These are phyloP conservation scores for Herpotrichia juniperi DNA, from an alignment of 2,329 filamentous ascomycete species.

Conservation along the genomic window DNA sequence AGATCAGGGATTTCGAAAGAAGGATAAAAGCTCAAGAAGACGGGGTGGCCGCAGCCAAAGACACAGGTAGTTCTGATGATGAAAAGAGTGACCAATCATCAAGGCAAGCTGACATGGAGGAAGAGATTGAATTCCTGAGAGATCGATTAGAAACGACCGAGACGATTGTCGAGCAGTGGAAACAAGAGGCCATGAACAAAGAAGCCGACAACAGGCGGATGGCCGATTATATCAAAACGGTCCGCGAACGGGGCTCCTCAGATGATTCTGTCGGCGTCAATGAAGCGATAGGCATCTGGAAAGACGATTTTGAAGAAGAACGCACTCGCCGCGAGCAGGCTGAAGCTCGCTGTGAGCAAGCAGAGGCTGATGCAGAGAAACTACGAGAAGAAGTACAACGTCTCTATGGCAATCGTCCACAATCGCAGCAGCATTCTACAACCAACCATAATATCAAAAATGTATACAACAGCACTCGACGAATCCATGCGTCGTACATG, in stretches of 20 bases:
- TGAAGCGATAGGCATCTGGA: conserved; percentile 77
- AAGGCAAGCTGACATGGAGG: conserved; percentile 73
- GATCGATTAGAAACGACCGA: conserved; percentile 87
- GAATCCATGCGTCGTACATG: conserved; percentile 45
- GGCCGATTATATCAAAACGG: conserved; percentile 76
- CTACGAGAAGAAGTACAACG: conserved; percentile 85
- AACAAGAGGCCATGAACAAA: conserved; percentile 76
- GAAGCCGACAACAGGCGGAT: conserved; percentile 88
- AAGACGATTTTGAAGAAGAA: conserved; percentile 91
- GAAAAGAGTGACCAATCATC: conserved; percentile 60
- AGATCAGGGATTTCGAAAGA: conserved; percentile 86
- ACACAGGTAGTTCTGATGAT: conserved; percentile 56
- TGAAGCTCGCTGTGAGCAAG: conserved; percentile 85
- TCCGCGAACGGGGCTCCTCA: conserved; percentile 55
- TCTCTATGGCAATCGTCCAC: conserved; percentile 56
- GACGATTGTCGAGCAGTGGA: conserved; percentile 80
- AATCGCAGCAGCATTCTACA: conserved; percentile 38
- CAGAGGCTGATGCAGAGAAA: conserved; percentile 84
- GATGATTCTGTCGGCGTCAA: conserved; percentile 46
- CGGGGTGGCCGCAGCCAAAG: conserved; percentile 53
- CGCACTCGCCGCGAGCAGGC: conserved; percentile 86
- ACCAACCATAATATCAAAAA: conserved; percentile 46
- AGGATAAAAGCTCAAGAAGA: conserved; percentile 67
- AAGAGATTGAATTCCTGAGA: conserved; percentile 82
- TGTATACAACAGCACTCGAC: conserved; percentile 45